Evolutionary conservation across 129 eudicot genomes (phyloP).

Genomic region (Flaveria ramosissima): DNA sequence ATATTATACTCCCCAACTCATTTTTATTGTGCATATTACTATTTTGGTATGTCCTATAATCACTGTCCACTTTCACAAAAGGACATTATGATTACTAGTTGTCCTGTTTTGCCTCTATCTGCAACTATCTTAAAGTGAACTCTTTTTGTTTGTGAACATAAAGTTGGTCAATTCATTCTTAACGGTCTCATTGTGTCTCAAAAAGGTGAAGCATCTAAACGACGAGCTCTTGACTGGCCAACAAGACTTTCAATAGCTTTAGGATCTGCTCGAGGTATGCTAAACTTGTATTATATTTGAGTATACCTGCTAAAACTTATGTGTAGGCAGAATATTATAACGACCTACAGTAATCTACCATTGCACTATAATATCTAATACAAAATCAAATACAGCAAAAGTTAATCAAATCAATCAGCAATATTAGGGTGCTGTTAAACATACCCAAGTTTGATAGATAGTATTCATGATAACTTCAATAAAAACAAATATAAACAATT

Average conservation of each 20-base stretch:
- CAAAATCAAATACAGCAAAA: not conserved
- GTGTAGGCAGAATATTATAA: not conserved
- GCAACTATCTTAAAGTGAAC: not conserved
- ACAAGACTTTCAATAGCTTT: constrained; percentile 81
- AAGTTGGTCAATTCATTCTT: not conserved
- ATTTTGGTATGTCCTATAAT: not conserved
- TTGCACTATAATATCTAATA: not conserved
- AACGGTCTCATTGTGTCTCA: constrained; percentile 12
- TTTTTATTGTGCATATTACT: not conserved
- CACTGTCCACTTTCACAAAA: not conserved
- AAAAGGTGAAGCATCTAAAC: constrained; percentile 76
- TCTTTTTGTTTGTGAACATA: not conserved
- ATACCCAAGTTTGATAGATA: not conserved
- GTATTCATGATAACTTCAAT: not conserved
- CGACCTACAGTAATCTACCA: not conserved
- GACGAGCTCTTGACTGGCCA: constrained; percentile 82
- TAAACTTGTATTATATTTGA: constrained; percentile 12
- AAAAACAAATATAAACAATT: not conserved
- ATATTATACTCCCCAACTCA: not conserved
- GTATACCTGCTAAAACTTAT: not conserved
- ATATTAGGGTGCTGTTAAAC: constrained; percentile 5
- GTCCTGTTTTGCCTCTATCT: not conserved
- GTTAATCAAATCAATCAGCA: constrained; percentile 8
- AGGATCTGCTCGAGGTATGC: constrained; percentile 94
- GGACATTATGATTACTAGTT: constrained; percentile 4